These are phyloP conservation scores for Starmerella apicola DNA, from an alignment of 805 yeast genomes.

Conservation along the genomic window DNA sequence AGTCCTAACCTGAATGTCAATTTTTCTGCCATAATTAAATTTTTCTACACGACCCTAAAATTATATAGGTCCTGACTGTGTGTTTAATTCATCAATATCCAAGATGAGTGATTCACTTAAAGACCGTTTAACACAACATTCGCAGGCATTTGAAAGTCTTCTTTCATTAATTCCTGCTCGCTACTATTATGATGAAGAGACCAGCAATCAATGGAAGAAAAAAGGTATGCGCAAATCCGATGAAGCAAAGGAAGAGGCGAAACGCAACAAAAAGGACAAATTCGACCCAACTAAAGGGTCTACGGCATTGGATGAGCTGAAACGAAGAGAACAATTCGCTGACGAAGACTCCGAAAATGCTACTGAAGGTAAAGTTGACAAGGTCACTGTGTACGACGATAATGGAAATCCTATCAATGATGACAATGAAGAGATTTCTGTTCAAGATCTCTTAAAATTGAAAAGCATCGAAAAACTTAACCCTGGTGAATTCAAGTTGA, in stretches of 20 bases:
- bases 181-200: slow-evolving; percentile 82
- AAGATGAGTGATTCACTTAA: slow-evolving; percentile 23
- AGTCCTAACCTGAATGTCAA: slow-evolving; percentile 3
- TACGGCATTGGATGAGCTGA: slow-evolving; percentile 28
- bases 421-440: slow-evolving; percentile 21
- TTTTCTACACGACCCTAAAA: background rate
- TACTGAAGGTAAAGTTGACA: slow-evolving; percentile 5
- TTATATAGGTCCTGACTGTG: no score
- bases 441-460: slow-evolving; percentile 14
- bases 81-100: background rate
- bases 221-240: slow-evolving; percentile 36
- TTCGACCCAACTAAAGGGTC: slow-evolving; percentile 46
- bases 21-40: no score
- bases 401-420: slow-evolving; percentile 24
- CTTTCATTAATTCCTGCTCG: slow-evolving; percentile 88
- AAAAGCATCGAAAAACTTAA: slow-evolving; percentile 16
- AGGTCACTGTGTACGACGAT: slow-evolving; percentile 23
- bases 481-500: background rate
- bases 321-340: slow-evolving; percentile 17
- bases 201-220: slow-evolving; percentile 82
- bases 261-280: slow-evolving; percentile 53
- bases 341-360: slow-evolving; percentile 17
- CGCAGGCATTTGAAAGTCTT: slow-evolving; percentile 64
- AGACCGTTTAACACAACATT: slow-evolving; percentile 28
- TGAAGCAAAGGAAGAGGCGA: slow-evolving; percentile 40